Percentiles rank a stretch among this genome's conserved stretches.
These are phyloP conservation scores for Chlorella sorokiniana DNA, from an alignment of 139 green algal genomes.

Conservation along the genomic window DNA sequence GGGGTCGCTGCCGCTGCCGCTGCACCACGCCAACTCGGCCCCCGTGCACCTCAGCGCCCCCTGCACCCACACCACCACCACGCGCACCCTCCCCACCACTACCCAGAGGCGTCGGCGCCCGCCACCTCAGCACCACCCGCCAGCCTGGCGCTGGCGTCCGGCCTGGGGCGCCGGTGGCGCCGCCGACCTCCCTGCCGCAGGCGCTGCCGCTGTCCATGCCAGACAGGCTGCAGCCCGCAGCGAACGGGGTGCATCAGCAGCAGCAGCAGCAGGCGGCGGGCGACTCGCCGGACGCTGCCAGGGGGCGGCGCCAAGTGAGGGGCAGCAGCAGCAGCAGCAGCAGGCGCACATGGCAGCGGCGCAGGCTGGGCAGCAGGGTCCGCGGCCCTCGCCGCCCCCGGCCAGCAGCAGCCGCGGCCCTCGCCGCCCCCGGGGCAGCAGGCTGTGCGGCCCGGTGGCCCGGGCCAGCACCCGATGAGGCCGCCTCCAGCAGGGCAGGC, in stretches of 20 bases:
- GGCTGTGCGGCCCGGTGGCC: background rate
- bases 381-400: background rate
- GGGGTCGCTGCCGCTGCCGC: background rate
- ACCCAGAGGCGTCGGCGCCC: background rate
- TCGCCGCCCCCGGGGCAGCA: background rate
- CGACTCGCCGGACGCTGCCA: background rate
- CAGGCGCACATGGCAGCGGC: background rate
- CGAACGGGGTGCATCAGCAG: background rate
- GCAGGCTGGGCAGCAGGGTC: background rate
- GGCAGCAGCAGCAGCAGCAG: background rate
- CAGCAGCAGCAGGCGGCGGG: background rate
- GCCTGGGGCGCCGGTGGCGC: background rate
- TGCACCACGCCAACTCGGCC: background rate
- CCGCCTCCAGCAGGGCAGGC: background rate
- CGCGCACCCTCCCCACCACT: background rate
- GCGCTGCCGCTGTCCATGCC: background rate
- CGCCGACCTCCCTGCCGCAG: conserved; percentile 2
- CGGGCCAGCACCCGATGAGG: background rate
- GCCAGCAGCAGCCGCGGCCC: conserved; percentile 1
- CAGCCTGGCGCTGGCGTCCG: background rate
- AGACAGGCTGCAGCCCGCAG: background rate
- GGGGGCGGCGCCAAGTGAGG: no score
- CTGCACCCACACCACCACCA: background rate
- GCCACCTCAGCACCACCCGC: background rate
- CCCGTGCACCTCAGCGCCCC: background rate